A percentile compares a stretch with the other conserved stretches of the same genome.
These are phyloP conservation scores for Diaporthe sp. DNA, from an alignment of 2,329 filamentous ascomycete genomes.

Conservation along the genomic window DNA sequence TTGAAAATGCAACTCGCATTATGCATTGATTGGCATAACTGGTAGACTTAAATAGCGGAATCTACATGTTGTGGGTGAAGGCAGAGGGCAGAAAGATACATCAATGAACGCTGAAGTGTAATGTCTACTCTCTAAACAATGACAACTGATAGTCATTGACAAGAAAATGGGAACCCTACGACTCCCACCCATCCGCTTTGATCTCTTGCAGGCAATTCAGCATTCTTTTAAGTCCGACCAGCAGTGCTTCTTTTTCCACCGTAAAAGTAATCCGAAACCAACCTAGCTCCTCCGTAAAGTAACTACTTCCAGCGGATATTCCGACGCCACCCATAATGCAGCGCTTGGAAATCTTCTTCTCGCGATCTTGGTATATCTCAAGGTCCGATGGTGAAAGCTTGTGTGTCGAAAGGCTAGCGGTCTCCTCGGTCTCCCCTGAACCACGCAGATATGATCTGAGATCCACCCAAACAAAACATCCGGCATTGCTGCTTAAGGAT, in stretches of 20 bases:
- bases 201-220: conserved; percentile 33
- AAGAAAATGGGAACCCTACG: neutral
- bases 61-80: no score
- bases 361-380: neutral
- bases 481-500: neutral
- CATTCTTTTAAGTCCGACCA: conserved; percentile 40
- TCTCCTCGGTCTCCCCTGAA: neutral
- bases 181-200: neutral
- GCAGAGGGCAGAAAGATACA: no score
- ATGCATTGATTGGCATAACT: no score
- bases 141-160: no score
- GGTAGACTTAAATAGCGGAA: no score
- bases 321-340: conserved; percentile 33
- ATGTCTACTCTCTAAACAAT: no score
- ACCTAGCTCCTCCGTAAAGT: conserved; percentile 42
- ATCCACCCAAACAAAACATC: conserved; percentile 11
- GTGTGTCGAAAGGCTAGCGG: neutral
- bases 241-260: conserved; percentile 37
- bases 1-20: no score
- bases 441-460: neutral
- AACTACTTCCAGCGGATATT: conserved; percentile 41
- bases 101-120: no score
- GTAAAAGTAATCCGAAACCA: conserved; percentile 45
- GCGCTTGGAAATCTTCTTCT: neutral
- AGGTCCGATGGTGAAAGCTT: neutral